Percentiles rank a stretch among this genome's conserved stretches.
Evolutionary conservation across 2,329 filamentous ascomycete species (phyloP).

Genomic region (Diaporthe humulicola): DNA sequence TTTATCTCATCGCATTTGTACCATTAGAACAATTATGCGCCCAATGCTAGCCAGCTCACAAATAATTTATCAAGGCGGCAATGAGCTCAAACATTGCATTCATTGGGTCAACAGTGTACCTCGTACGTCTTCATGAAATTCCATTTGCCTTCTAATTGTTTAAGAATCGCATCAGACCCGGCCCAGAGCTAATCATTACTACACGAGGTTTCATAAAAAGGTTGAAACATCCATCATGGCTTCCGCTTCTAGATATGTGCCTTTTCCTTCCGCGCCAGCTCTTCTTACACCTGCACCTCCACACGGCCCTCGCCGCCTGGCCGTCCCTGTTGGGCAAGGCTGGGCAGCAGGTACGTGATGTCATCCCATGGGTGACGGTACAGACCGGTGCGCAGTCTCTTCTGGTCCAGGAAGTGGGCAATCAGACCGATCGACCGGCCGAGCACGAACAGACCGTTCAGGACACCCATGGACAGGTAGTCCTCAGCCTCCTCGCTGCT

Average conservation of each 20-base stretch:
- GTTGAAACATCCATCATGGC: slow-evolving; percentile 31
- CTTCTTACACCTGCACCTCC: slow-evolving; percentile 81
- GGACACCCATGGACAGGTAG: slow-evolving; percentile 98
- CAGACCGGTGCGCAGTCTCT: slow-evolving; percentile 96
- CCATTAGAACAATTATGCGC: neutral
- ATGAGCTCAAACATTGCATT: neutral
- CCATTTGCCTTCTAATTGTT: slow-evolving; percentile 37
- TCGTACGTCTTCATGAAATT: slow-evolving; percentile 29
- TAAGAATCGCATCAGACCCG: slow-evolving; percentile 37
- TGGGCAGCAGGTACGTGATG: slow-evolving; percentile 94
- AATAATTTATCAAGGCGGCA: too few relatives aligned
- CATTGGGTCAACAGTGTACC: neutral
- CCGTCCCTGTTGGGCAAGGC: slow-evolving; percentile 76
- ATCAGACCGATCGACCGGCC: slow-evolving; percentile 98
- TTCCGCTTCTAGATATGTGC: slow-evolving; percentile 34
- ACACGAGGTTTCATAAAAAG: slow-evolving; percentile 38
- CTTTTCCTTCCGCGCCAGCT: slow-evolving; percentile 33
- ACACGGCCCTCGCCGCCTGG: slow-evolving; percentile 87
- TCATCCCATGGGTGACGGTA: slow-evolving; percentile 99
- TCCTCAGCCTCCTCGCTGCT: slow-evolving; percentile 96
- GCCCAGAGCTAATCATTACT: slow-evolving; percentile 40
- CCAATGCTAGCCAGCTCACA: neutral
- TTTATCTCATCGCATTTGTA: neutral
- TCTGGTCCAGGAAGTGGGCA: slow-evolving; percentile 99
- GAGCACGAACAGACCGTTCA: slow-evolving; percentile 99